phyloP scores from a whole-genome alignment of 805 yeast species.

The Kodamaea kakaduensis region DNA sequence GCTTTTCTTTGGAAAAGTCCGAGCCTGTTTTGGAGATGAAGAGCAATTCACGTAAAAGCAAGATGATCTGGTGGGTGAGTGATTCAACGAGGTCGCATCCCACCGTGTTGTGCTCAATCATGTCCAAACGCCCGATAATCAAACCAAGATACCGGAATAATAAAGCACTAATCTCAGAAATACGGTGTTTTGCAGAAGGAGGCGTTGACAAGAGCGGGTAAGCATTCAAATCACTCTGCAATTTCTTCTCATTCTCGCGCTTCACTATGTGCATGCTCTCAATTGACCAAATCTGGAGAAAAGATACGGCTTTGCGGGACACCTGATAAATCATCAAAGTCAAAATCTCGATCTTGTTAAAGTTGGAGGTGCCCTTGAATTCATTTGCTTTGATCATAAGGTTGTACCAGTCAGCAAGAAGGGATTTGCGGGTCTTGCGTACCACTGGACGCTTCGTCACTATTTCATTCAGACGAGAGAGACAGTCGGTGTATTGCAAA shows the following conservation, averaged over 20 bases:
- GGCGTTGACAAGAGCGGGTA: slow-evolving; percentile 48
- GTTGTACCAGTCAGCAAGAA: slow-evolving; percentile 78
- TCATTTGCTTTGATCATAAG: slow-evolving; percentile 74
- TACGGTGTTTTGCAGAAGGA: slow-evolving; percentile 60
- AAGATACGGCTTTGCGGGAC: slow-evolving; percentile 57
- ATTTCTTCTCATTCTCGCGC: slow-evolving; percentile 30
- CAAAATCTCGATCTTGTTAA: slow-evolving; percentile 55
- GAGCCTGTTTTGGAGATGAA: slow-evolving; percentile 53
- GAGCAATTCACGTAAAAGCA: slow-evolving; percentile 58
- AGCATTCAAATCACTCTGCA: slow-evolving; percentile 35
- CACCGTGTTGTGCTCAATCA: slow-evolving; percentile 66
- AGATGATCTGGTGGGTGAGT: slow-evolving; percentile 63
- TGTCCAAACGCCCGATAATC: slow-evolving; percentile 71
- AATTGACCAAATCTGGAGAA: slow-evolving; percentile 67
- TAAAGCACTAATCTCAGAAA: slow-evolving; percentile 60
- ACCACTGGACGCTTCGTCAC: slow-evolving; percentile 61
- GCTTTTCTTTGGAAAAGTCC: slow-evolving; percentile 35
- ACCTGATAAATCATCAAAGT: slow-evolving; percentile 66
- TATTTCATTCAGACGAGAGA: slow-evolving; percentile 67
- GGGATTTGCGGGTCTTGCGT: slow-evolving; percentile 59
- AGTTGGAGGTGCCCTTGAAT: slow-evolving; percentile 59
- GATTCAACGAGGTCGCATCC: slow-evolving; percentile 68
- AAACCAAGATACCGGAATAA: slow-evolving; percentile 60
- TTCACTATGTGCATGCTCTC: slow-evolving; percentile 50
- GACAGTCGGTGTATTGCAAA: slow-evolving; percentile 65